Evolutionary conservation across 305 asterid species (phyloP).

Genomic region (Solanum hybrid): DNA sequence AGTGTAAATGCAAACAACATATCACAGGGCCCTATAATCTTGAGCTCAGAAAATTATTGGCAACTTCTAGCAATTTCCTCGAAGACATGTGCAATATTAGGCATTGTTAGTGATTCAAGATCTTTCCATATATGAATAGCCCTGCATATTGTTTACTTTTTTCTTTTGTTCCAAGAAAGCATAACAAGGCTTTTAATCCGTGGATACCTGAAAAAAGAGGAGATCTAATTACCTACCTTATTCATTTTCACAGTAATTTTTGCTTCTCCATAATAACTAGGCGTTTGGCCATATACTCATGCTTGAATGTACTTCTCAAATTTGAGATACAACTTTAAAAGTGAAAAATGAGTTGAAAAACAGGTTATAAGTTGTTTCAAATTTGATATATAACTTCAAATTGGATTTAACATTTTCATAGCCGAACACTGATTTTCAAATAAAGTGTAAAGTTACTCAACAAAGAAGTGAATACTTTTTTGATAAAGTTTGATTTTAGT

Average conservation of each 20-base stretch:
- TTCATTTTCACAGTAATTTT: background rate
- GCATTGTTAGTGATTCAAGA: conserved; percentile 68
- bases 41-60: conserved; percentile 46
- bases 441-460: background rate
- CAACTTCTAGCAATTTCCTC: conserved; percentile 45
- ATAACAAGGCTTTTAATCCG: conserved; percentile 51
- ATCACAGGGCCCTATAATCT: conserved; percentile 65
- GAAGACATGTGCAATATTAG: conserved; percentile 52
- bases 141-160: conserved; percentile 43
- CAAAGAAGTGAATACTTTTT: background rate
- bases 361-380: background rate
- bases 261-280: background rate
- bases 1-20: conserved; percentile 26
- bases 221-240: background rate
- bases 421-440: background rate
- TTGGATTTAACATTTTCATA: background rate
- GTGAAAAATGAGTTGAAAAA: background rate
- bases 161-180: conserved; percentile 79
- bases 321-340: background rate
- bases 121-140: conserved; percentile 45
- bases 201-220: conserved; percentile 36
- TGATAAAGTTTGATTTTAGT: background rate
- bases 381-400: background rate
- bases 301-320: background rate
- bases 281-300: background rate